phyloP scores from a whole-genome alignment of 1,284 basidiomycete genomes.

The Salmacisia buchloeana region DNA sequence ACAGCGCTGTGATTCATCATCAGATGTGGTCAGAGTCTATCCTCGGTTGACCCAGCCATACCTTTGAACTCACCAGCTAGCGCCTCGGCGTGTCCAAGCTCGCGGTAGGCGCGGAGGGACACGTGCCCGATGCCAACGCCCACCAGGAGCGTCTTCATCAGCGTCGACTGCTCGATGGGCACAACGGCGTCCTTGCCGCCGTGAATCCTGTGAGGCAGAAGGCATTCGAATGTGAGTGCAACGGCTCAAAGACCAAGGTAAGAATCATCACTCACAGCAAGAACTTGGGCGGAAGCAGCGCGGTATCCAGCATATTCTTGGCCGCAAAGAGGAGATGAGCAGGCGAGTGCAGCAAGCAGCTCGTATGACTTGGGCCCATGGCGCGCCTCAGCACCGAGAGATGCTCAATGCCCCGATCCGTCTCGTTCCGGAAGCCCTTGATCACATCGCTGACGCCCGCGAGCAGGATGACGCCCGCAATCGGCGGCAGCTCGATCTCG shows the following conservation, averaged over 20 bases:
- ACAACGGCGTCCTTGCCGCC: slow-evolving; percentile 50
- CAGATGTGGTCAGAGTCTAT: no score
- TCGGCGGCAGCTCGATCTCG: slow-evolving; percentile 45
- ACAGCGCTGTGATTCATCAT: slow-evolving; percentile 16
- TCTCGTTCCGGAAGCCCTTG: slow-evolving; percentile 48
- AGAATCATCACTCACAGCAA: slow-evolving; percentile 28
- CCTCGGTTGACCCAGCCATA: no score
- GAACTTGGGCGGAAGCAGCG: slow-evolving; percentile 48
- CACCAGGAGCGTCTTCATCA: slow-evolving; percentile 51
- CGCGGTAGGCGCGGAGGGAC: slow-evolving; percentile 47
- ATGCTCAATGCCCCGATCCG: slow-evolving; percentile 50
- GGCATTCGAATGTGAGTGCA: neutral
- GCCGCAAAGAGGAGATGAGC: slow-evolving; percentile 52
- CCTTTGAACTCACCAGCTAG: slow-evolving; percentile 43
- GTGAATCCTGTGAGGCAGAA: slow-evolving; percentile 39
- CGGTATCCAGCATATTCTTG: slow-evolving; percentile 49
- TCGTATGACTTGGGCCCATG: slow-evolving; percentile 50
- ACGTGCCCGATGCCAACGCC: slow-evolving; percentile 51
- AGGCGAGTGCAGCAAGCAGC: slow-evolving; percentile 52
- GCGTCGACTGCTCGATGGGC: slow-evolving; percentile 49
- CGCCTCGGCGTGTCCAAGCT: slow-evolving; percentile 49
- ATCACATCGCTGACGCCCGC: slow-evolving; percentile 52
- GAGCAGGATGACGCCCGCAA: slow-evolving; percentile 51
- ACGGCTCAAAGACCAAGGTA: neutral
- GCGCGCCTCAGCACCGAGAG: slow-evolving; percentile 49